Percentiles rank a stretch among this genome's conserved stretches.
Evolutionary conservation across 2,329 filamentous ascomycete species (phyloP).

Genomic region (Fusarium equiseti): DNA sequence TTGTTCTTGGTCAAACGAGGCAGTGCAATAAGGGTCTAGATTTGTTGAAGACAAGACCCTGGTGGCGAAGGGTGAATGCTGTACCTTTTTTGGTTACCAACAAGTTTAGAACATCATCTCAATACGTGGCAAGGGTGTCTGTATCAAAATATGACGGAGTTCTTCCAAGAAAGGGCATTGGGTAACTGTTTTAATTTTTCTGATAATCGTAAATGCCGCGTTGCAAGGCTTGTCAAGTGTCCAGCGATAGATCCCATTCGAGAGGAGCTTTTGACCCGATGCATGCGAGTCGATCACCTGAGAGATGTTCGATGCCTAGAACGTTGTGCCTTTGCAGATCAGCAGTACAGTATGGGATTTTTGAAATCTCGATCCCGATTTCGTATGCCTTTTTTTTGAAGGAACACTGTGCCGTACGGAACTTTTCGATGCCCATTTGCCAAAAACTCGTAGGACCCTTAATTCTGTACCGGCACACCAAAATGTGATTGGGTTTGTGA

Average conservation of each 20-base stretch:
- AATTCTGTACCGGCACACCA: background rate
- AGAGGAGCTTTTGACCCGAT: background rate
- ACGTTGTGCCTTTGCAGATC: background rate
- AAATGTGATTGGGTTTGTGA: slow-evolving; percentile 10
- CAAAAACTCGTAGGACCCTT: slow-evolving; percentile 11
- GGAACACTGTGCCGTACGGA: slow-evolving; percentile 12
- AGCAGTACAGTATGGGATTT: background rate
- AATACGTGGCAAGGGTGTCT: slow-evolving; percentile 24
- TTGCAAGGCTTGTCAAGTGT: background rate
- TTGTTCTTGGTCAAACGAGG: slow-evolving; percentile 1
- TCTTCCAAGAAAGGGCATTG: background rate
- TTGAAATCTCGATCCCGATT: slow-evolving; percentile 8
- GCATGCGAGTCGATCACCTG: background rate
- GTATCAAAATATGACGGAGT: slow-evolving; percentile 21
- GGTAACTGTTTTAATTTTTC: background rate
- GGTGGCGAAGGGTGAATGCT: slow-evolving; percentile 7
- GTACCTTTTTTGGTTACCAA: slow-evolving; percentile 16
- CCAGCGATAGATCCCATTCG: background rate
- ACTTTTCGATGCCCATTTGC: slow-evolving; percentile 6
- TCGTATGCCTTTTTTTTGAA: background rate
- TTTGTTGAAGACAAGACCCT: slow-evolving; percentile 2
- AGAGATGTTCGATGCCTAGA: background rate
- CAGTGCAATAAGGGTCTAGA: slow-evolving; percentile 2
- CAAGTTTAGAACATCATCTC: slow-evolving; percentile 12
- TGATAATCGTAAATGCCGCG: background rate